Evolutionary conservation across 129 eudicot species (phyloP).

Genomic region (Cynara cardunculus): DNA sequence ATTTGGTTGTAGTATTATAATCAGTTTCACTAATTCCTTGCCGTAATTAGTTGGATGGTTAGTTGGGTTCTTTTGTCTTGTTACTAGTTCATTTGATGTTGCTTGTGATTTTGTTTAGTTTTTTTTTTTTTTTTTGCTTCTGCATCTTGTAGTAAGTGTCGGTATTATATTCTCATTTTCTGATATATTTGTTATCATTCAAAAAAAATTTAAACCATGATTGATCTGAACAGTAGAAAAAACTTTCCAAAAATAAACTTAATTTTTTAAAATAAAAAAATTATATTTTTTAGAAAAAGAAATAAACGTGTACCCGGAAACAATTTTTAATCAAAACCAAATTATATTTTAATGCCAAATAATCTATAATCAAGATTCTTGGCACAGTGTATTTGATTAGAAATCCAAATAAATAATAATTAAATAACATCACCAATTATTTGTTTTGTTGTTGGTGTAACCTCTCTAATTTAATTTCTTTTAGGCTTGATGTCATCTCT

Average conservation of each 20-base stretch:
- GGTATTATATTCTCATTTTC: no score
- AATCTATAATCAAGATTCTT: slow-evolving; percentile 32
- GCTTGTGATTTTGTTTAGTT: no score
- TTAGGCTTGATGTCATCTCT: background rate
- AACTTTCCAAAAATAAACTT: background rate
- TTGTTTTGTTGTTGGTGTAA: slow-evolving; percentile 35
- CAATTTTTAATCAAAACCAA: background rate
- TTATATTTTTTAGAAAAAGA: background rate
- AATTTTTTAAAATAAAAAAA: background rate
- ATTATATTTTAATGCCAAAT: slow-evolving; percentile 9
- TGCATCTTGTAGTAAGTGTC: no score
- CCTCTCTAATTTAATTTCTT: slow-evolving; percentile 14
- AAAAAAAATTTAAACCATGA: no score
- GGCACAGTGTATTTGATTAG: slow-evolving; percentile 14
- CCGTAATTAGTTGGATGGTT: no score
- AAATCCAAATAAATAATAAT: slow-evolving; percentile 4
- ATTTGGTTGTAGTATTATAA: background rate
- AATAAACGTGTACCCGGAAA: background rate
- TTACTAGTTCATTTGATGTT: no score
- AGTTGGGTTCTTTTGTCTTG: no score
- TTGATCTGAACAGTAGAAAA: no score
- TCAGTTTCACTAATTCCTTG: background rate
- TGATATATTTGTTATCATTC: no score
- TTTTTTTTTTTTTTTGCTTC: no score
- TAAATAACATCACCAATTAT: slow-evolving; percentile 25